Conservation (phyloP, 768 basidiomycete species). For the Tulasnella sp. region DNA sequence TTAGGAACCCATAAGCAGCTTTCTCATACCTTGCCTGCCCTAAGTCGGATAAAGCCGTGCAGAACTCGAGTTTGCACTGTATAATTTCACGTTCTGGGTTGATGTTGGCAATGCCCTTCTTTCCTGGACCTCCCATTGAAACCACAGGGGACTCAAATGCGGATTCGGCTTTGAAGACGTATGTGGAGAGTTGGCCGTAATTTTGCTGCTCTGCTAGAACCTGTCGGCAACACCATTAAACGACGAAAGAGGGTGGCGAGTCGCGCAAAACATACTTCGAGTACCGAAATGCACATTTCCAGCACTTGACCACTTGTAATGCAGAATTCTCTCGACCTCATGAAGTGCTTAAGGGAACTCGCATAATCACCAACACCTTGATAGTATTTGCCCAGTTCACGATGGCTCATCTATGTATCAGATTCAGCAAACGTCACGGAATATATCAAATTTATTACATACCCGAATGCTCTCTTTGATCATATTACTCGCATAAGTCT, state of each 20-base stretch:
- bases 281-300: constrained; percentile 74
- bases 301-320: constrained; percentile 84
- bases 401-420: constrained; percentile 64
- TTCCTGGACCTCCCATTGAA: not conserved
- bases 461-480: constrained; percentile 98
- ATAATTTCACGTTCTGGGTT: constrained; percentile 47
- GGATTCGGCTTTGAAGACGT: constrained; percentile 91
- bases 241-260: constrained; percentile 9
- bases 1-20: constrained; percentile 61
- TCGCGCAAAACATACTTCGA: constrained; percentile 42
- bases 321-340: constrained; percentile 88
- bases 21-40: constrained; percentile 63
- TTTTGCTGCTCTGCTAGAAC: constrained; percentile 76
- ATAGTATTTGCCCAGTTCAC: constrained; percentile 75
- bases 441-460: constrained; percentile 23
- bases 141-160: constrained; percentile 48
- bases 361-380: constrained; percentile 58
- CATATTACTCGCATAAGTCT: constrained; percentile 90
- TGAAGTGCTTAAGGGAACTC: constrained; percentile 63
- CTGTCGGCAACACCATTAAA: constrained; percentile 34
- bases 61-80: constrained; percentile 69
- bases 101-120: constrained; percentile 21
- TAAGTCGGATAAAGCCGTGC: constrained; percentile 62
- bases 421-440: not conserved
- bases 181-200: constrained; percentile 78